Evolutionary conservation across 208 protist genomes (phyloP).

Genomic region (Strigomonas culicis): DNA sequence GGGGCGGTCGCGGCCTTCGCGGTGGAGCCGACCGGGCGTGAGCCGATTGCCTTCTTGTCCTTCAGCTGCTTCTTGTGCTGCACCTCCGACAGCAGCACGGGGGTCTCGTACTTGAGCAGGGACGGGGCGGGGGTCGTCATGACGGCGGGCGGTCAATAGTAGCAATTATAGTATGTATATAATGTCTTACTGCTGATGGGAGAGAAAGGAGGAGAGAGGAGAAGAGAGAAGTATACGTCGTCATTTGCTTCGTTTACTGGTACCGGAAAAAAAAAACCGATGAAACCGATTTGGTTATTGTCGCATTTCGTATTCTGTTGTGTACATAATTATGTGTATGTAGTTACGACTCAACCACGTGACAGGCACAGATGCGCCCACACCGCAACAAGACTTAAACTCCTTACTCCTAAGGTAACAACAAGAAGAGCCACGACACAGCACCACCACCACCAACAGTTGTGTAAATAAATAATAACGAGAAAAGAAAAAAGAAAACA

Average conservation of each 20-base stretch:
- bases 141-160: neutral
- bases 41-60: conserved; percentile 26
- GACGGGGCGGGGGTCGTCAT: conserved; percentile 41
- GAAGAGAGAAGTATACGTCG: neutral
- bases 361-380: too few relatives aligned
- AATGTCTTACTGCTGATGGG: neutral
- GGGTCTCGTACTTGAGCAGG: conserved; percentile 90
- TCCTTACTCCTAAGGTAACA: too few relatives aligned
- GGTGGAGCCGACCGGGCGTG: neutral
- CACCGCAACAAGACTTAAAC: too few relatives aligned
- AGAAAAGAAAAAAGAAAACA: conserved; percentile 1
- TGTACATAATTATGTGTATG: neutral
- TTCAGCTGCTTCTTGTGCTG: conserved; percentile 59
- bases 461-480: neutral
- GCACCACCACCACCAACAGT: neutral
- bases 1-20: conserved; percentile 8
- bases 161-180: conserved; percentile 13
- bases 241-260: neutral
- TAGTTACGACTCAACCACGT: neutral
- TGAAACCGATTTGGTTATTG: too few relatives aligned
- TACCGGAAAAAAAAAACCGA: conserved; percentile 3
- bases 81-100: conserved; percentile 76
- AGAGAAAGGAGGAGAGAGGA: neutral
- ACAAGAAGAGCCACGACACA: too few relatives aligned
- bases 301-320: neutral